Evolutionary conservation across 805 yeast genomes (phyloP).

Genomic region (Starmerella bombi): DNA sequence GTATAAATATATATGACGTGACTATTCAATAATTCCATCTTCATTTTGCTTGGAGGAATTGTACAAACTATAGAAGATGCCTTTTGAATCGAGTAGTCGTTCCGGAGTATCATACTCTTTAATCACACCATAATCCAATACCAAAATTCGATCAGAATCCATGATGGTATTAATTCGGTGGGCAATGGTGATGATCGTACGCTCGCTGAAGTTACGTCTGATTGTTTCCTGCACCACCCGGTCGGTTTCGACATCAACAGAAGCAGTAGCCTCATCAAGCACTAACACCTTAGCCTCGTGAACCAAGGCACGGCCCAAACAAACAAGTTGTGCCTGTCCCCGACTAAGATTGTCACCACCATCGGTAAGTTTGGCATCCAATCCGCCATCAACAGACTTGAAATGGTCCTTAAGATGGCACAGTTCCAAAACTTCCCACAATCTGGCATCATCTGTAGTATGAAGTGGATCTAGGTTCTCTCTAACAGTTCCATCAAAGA

Average conservation of each 20-base stretch:
- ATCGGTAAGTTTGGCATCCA: conserved; percentile 44
- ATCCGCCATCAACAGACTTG: conserved; percentile 36
- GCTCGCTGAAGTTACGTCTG: conserved; percentile 46
- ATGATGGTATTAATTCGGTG: conserved; percentile 69
- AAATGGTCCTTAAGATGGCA: conserved; percentile 67
- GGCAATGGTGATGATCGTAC: conserved; percentile 73
- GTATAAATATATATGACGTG: background rate
- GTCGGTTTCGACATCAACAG: conserved; percentile 73
- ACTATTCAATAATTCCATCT: background rate
- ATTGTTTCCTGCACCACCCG: conserved; percentile 63
- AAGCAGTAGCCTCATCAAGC: conserved; percentile 69
- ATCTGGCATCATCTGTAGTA: conserved; percentile 49
- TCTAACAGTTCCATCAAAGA: conserved; percentile 72
- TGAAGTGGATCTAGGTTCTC: conserved; percentile 77
- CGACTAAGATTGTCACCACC: conserved; percentile 68
- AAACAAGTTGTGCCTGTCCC: conserved; percentile 71
- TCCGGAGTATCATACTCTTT: conserved; percentile 59
- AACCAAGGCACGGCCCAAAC: conserved; percentile 66
- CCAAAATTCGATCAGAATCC: conserved; percentile 65
- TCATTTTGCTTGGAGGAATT: conserved; percentile 13
- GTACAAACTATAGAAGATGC: conserved; percentile 17
- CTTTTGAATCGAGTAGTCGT: conserved; percentile 15
- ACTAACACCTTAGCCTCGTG: conserved; percentile 55
- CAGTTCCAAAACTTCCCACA: conserved; percentile 67
- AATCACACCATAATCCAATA: conserved; percentile 54